Percentiles rank a stretch among this genome's conserved stretches.
phyloP scores from a whole-genome alignment of 2,329 filamentous ascomycete species.

The Seiridium cupressi region DNA sequence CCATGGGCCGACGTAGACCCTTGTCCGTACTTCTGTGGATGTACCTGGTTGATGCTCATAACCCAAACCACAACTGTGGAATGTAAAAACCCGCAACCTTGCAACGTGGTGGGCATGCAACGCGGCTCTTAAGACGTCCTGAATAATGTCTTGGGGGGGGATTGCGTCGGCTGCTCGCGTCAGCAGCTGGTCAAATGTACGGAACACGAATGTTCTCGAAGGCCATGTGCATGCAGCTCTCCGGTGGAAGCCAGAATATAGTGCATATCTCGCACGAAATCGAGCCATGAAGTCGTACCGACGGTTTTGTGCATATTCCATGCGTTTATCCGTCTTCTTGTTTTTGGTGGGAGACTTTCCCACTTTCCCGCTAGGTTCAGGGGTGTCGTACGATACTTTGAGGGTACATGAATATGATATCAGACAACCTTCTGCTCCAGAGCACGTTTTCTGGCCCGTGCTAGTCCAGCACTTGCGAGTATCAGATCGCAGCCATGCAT shows the following conservation, averaged over 20 bases:
- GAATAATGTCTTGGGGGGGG: neutral
- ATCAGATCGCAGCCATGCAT: too few species aligned
- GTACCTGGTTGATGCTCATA: neutral
- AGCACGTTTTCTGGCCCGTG: too few species aligned
- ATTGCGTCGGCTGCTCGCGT: neutral
- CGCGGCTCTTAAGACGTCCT: neutral
- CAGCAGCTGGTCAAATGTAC: neutral
- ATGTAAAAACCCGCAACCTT: neutral
- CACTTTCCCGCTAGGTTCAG: slow-evolving; percentile 20
- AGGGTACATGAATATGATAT: too few species aligned
- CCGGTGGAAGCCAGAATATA: neutral
- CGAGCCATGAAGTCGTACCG: slow-evolving; percentile 8
- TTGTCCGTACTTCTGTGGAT: slow-evolving; percentile 1
- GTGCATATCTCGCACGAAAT: neutral
- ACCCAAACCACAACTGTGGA: neutral
- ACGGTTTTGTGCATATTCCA: slow-evolving; percentile 22
- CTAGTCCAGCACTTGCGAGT: too few species aligned
- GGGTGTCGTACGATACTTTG: neutral
- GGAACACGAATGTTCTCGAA: slow-evolving; percentile 6
- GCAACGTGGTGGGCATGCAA: neutral
- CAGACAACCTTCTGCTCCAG: too few species aligned
- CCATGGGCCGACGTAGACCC: slow-evolving; percentile 4
- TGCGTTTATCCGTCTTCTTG: slow-evolving; percentile 19
- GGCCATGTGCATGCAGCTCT: neutral
- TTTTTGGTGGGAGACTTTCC: slow-evolving; percentile 18